Conservation (phyloP, 768 basidiomycete species). For the Lactarius hengduanensis region DNA sequence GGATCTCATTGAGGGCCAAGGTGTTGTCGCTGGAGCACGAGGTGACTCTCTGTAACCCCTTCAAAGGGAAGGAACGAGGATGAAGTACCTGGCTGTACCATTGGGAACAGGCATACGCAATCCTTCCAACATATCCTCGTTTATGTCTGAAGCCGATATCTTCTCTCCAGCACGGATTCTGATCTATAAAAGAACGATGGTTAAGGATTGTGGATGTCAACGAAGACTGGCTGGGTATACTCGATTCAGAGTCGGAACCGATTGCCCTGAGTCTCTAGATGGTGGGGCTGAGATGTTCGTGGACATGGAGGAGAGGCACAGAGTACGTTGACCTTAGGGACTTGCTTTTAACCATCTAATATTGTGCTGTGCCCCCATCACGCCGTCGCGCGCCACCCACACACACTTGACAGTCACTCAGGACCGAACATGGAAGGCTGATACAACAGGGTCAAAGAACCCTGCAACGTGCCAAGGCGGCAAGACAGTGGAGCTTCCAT, state of each 20-base stretch:
- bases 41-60: background rate
- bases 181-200: background rate
- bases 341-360: background rate
- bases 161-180: background rate
- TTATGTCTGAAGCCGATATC: background rate
- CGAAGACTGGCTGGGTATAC: background rate
- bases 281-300: background rate
- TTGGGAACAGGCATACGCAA: background rate
- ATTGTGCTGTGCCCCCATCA: background rate
- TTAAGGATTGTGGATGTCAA: background rate
- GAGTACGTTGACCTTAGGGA: background rate
- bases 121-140: background rate
- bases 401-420: background rate
- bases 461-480: background rate
- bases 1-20: background rate
- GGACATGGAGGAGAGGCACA: background rate
- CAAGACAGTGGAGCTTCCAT: background rate
- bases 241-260: background rate
- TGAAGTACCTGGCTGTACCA: background rate
- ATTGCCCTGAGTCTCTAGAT: background rate
- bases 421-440: background rate
- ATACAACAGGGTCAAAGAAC: background rate
- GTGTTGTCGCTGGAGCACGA: background rate
- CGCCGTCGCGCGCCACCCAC: background rate
- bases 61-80: background rate